Evolutionary conservation across 2,329 filamentous ascomycete genomes (phyloP).

Genomic region (Diaporthe nobilis): DNA sequence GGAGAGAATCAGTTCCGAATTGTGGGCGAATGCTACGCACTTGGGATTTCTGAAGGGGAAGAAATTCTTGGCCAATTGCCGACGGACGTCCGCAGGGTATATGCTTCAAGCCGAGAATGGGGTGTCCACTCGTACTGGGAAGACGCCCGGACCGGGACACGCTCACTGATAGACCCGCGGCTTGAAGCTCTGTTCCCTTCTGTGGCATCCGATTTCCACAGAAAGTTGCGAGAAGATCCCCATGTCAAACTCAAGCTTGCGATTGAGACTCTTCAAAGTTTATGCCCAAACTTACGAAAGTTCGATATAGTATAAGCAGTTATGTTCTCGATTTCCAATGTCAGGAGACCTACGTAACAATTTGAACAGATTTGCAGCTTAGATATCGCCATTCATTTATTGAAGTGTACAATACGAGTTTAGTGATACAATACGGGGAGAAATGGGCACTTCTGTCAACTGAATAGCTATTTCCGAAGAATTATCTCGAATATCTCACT

Average conservation of each 20-base stretch:
- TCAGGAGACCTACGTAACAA: neutral
- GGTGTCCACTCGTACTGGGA: conserved; percentile 15
- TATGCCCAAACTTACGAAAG: neutral
- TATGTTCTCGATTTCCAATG: neutral
- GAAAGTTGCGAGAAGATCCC: neutral
- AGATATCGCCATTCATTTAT: neutral
- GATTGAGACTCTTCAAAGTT: neutral
- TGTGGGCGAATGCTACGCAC: neutral
- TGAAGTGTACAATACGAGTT: too few species aligned
- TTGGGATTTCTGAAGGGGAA: neutral
- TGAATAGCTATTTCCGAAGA: neutral
- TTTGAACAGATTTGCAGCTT: too few species aligned
- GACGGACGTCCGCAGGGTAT: neutral
- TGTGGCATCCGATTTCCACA: neutral
- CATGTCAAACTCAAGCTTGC: neutral
- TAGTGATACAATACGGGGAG: too few species aligned
- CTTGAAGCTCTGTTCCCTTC: neutral
- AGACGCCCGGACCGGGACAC: neutral
- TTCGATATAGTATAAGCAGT: neutral
- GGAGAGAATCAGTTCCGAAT: neutral
- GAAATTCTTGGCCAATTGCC: neutral
- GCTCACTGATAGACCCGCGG: neutral
- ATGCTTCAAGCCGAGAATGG: conserved; percentile 7
- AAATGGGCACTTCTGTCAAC: too few species aligned
- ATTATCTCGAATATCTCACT: neutral